These are phyloP conservation scores for Capsella bursapastoris DNA, from an alignment of 345 rosid genomes.

Conservation along the genomic window DNA sequence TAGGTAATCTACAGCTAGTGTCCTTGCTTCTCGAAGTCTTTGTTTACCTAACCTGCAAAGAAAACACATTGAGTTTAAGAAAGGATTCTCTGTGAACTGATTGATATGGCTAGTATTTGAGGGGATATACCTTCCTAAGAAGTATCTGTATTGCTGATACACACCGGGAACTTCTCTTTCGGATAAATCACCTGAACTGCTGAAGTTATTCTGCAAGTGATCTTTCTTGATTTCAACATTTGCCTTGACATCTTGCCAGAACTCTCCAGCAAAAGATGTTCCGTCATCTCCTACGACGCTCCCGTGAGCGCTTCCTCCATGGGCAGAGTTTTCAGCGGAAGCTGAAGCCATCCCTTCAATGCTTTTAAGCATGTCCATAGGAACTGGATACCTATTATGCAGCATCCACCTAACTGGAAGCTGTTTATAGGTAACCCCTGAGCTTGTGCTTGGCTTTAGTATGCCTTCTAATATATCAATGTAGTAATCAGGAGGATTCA, in stretches of 20 bases:
- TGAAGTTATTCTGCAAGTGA: slow-evolving; percentile 54
- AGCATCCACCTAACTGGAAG: slow-evolving; percentile 99
- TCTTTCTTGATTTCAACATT: slow-evolving; percentile 73
- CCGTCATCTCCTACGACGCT: slow-evolving; percentile 48
- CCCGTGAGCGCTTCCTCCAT: slow-evolving; percentile 62
- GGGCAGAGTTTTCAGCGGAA: slow-evolving; percentile 56
- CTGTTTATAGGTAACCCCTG: slow-evolving; percentile 74
- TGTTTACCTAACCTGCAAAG: slow-evolving; percentile 84
- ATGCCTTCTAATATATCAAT: slow-evolving; percentile 97
- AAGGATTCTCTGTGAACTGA: background rate
- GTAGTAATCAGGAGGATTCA: slow-evolving; percentile 97
- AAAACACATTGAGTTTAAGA: slow-evolving; percentile 17
- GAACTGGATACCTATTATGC: slow-evolving; percentile 89
- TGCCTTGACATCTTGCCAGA: slow-evolving; percentile 80
- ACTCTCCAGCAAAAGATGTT: slow-evolving; percentile 75
- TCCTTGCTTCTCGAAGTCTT: slow-evolving; percentile 86
- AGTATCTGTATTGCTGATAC: slow-evolving; percentile 78
- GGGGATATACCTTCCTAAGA: slow-evolving; percentile 76
- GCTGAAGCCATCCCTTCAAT: slow-evolving; percentile 60
- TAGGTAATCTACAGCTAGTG: slow-evolving; percentile 88
- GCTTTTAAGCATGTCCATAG: slow-evolving; percentile 78
- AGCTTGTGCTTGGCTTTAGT: slow-evolving; percentile 59
- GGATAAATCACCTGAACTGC: slow-evolving; percentile 66
- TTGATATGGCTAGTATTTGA: background rate
- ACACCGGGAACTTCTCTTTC: slow-evolving; percentile 69